A percentile compares a stretch with the other conserved stretches of the same genome.
These are phyloP conservation scores for Dichomitus squalens DNA, from an alignment of 1,284 basidiomycete species.

Conservation along the genomic window DNA sequence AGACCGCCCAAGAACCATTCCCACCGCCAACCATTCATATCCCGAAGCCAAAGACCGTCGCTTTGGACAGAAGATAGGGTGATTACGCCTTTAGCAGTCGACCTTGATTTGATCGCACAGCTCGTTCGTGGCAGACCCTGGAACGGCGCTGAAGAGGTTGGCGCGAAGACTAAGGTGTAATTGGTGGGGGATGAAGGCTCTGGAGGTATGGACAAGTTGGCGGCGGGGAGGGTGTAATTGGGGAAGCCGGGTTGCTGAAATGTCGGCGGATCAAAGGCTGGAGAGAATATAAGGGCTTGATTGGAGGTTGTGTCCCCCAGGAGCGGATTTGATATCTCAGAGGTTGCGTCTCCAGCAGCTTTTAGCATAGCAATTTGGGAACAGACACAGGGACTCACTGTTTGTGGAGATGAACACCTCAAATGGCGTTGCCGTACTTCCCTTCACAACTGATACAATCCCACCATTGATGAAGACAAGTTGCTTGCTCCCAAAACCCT, in stretches of 20 bases:
- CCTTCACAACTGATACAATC: slow-evolving; percentile 49
- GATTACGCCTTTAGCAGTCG: slow-evolving; percentile 16
- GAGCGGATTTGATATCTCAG: slow-evolving; percentile 50
- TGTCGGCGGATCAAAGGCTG: slow-evolving; percentile 39
- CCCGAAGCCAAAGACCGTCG: slow-evolving; percentile 56
- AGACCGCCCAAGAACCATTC: slow-evolving; percentile 68
- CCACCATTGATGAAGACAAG: slow-evolving; percentile 49
- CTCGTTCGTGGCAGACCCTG: slow-evolving; percentile 57
- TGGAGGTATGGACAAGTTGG: slow-evolving; percentile 52
- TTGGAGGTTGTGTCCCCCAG: slow-evolving; percentile 80
- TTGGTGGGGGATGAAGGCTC: slow-evolving; percentile 44
- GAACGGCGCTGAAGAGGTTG: slow-evolving; percentile 42
- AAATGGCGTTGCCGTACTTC: slow-evolving; percentile 43
- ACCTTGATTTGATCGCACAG: slow-evolving; percentile 48
- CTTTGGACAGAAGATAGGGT: slow-evolving; percentile 26
- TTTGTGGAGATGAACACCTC: slow-evolving; percentile 59
- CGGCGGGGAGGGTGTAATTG: slow-evolving; percentile 77
- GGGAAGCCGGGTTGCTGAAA: slow-evolving; percentile 61
- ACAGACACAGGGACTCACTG: slow-evolving; percentile 39
- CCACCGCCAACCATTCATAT: slow-evolving; percentile 59
- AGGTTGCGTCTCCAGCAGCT: slow-evolving; percentile 2
- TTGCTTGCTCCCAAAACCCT: slow-evolving; percentile 63
- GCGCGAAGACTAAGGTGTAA: slow-evolving; percentile 56
- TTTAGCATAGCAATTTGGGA: not conserved
- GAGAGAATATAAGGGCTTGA: slow-evolving; percentile 78